phyloP scores from a whole-genome alignment of 2,329 filamentous ascomycete genomes.

The Sclerotiophoma versabilis region DNA sequence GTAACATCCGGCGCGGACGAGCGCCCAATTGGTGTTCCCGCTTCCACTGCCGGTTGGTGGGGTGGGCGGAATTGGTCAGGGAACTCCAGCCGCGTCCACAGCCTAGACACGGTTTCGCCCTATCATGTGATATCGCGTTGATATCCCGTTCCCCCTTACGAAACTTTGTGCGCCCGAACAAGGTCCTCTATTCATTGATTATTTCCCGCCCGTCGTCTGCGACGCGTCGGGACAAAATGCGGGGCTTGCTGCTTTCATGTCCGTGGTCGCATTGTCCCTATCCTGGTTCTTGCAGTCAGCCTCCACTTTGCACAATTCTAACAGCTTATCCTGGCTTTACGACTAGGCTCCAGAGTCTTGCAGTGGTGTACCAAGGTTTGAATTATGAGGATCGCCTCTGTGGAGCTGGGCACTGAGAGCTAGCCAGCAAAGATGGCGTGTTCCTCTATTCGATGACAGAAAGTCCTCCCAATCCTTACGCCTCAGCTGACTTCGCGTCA shows the following conservation, averaged over 20 bases:
- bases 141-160: background rate
- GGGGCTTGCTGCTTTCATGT: background rate
- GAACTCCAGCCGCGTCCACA: background rate
- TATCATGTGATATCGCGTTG: conserved; percentile 45
- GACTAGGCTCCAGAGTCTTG: too few relatives aligned
- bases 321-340: too few relatives aligned
- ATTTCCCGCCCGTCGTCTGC: too few relatives aligned
- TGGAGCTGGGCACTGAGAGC: background rate
- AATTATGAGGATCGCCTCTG: background rate
- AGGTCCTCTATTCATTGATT: background rate
- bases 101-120: conserved; percentile 30
- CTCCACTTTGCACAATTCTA: background rate
- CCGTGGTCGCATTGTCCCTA: background rate
- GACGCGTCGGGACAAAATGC: background rate
- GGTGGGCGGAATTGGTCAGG: conserved; percentile 2
- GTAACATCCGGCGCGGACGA: conserved; percentile 4
- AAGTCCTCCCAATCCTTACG: too few relatives aligned
- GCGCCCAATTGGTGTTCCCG: conserved; percentile 1
- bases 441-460: too few relatives aligned
- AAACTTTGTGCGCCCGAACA: background rate
- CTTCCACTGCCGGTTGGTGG: background rate
- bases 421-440: background rate
- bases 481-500: conserved; percentile 3
- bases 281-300: background rate
- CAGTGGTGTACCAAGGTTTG: conserved; percentile 2